Percentiles rank a stretch among this genome's conserved stretches.
Evolutionary conservation across 2,329 filamentous ascomycete species (phyloP).

Genomic region (Aspergillus cejpii): DNA sequence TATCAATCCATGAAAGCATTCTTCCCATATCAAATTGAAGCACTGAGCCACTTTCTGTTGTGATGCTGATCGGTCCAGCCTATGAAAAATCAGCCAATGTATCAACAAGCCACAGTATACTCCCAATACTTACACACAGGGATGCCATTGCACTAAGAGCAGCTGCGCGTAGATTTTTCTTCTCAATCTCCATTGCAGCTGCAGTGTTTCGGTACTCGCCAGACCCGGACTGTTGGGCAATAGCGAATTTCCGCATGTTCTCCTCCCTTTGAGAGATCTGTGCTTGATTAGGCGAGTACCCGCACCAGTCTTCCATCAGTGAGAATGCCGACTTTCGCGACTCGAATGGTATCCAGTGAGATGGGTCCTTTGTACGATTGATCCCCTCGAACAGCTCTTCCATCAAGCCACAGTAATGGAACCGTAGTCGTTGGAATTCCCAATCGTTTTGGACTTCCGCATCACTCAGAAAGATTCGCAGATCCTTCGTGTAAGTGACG

Average conservation of each 20-base stretch:
- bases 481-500: slow-evolving; percentile 79
- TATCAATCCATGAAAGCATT: slow-evolving; percentile 92
- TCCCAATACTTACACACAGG: slow-evolving; percentile 64
- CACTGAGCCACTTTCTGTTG: slow-evolving; percentile 77
- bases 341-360: slow-evolving; percentile 96
- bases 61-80: slow-evolving; percentile 70
- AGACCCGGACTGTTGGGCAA: slow-evolving; percentile 66
- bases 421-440: slow-evolving; percentile 84
- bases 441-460: slow-evolving; percentile 90
- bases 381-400: slow-evolving; percentile 91
- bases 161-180: slow-evolving; percentile 80
- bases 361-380: slow-evolving; percentile 74
- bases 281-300: slow-evolving; percentile 83
- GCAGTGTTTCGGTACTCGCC: slow-evolving; percentile 72
- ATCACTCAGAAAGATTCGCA: slow-evolving; percentile 92
- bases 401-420: slow-evolving; percentile 89
- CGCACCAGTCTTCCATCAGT: slow-evolving; percentile 98
- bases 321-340: slow-evolving; percentile 91
- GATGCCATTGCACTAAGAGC: slow-evolving; percentile 93
- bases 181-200: slow-evolving; percentile 94
- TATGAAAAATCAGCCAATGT: slow-evolving; percentile 18
- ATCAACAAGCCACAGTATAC: not conserved
- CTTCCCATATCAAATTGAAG: slow-evolving; percentile 87
- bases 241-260: slow-evolving; percentile 75
- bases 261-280: slow-evolving; percentile 79